These are phyloP conservation scores for Fusarium chaquense DNA, from an alignment of 2,329 filamentous ascomycete genomes.

Conservation along the genomic window DNA sequence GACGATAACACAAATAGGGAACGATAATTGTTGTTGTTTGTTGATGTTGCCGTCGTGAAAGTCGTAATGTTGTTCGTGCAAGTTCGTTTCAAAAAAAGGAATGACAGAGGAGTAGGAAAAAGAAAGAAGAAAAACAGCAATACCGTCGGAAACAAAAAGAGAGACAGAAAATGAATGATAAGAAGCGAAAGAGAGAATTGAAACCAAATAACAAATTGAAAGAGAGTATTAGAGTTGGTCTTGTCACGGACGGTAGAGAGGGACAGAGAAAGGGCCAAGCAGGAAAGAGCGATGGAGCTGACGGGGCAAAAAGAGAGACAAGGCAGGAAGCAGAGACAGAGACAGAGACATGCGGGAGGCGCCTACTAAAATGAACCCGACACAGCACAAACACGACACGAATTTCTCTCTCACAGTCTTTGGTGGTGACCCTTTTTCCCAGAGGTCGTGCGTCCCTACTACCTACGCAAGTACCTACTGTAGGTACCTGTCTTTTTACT, in stretches of 20 bases:
- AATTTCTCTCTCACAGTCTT: neutral
- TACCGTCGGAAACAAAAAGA: slow-evolving; percentile 8
- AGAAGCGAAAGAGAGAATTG: slow-evolving; percentile 23
- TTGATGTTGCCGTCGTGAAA: slow-evolving; percentile 36
- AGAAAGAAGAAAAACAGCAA: slow-evolving; percentile 28
- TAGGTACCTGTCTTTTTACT: neutral
- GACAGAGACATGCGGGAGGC: slow-evolving; percentile 30
- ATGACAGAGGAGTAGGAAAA: slow-evolving; percentile 13
- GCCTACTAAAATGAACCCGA: slow-evolving; percentile 31
- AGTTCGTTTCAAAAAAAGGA: slow-evolving; percentile 29
- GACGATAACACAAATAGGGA: slow-evolving; percentile 44
- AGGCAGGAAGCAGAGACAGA: slow-evolving; percentile 22
- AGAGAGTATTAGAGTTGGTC: slow-evolving; percentile 37
- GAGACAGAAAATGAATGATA: slow-evolving; percentile 16
- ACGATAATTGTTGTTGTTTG: slow-evolving; percentile 25
- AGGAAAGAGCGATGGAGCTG: slow-evolving; percentile 1
- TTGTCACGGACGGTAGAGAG: slow-evolving; percentile 19
- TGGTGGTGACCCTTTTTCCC: slow-evolving; percentile 28
- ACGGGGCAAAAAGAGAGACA: slow-evolving; percentile 33
- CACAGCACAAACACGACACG: slow-evolving; percentile 10
- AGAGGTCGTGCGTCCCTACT: slow-evolving; percentile 17
- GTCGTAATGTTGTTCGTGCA: slow-evolving; percentile 34
- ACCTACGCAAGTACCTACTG: neutral
- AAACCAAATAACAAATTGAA: slow-evolving; percentile 14
- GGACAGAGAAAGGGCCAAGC: slow-evolving; percentile 16